These are phyloP conservation scores for Globisporangium radiosum DNA, from an alignment of 352 stramenopile genomes.

Conservation along the genomic window DNA sequence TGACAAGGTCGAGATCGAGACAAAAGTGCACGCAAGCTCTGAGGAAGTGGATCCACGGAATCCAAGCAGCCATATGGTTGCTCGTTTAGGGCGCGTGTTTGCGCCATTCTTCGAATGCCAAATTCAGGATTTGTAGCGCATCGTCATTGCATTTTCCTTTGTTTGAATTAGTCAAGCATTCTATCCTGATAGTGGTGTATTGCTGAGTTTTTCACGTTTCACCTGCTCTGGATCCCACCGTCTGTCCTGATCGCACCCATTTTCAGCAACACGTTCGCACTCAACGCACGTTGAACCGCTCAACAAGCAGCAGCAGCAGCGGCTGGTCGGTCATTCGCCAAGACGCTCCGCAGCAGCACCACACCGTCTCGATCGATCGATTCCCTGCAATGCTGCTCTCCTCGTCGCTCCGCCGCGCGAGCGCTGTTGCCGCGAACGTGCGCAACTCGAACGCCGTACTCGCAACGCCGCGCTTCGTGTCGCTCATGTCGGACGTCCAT, in stretches of 20 bases:
- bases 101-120: background rate
- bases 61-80: constrained; percentile 9
- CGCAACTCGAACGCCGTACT: constrained; percentile 5
- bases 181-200: too few relatives aligned
- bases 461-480: constrained; percentile 21
- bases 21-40: background rate
- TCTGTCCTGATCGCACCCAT: background rate
- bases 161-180: background rate
- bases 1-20: too few relatives aligned
- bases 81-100: constrained; percentile 7
- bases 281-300: background rate
- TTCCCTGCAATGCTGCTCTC: constrained; percentile 13
- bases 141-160: too few relatives aligned
- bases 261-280: background rate
- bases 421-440: constrained; percentile 14
- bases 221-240: background rate
- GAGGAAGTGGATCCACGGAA: background rate
- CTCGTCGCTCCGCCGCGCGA: constrained; percentile 13
- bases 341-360: background rate
- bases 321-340: background rate
- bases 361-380: background rate
- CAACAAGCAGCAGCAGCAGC: too few relatives aligned
- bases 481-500: constrained; percentile 87
- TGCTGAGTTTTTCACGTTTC: background rate
- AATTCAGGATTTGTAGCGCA: too few relatives aligned